Conservation (phyloP, 768 basidiomycete genomes). For the Pulveroboletus sp. region DNA sequence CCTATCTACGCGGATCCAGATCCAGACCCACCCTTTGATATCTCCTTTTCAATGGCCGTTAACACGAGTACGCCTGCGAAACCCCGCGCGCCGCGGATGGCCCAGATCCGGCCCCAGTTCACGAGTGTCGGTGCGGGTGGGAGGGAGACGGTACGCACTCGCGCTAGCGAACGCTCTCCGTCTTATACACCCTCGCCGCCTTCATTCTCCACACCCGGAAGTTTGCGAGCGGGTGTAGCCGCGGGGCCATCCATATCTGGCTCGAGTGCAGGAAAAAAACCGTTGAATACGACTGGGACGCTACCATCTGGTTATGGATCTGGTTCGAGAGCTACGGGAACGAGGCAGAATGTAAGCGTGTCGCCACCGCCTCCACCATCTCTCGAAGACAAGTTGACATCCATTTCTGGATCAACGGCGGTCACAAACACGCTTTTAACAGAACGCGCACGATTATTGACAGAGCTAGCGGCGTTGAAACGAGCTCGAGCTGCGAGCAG, state of each 20-base stretch:
- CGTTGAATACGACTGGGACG: no score
- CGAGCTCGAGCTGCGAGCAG: constrained; percentile 16
- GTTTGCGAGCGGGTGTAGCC: neutral
- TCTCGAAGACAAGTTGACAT: neutral
- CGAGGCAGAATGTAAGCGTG: neutral
- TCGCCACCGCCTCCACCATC: neutral
- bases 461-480: constrained; percentile 50
- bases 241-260: no score
- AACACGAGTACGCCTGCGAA: constrained; percentile 31
- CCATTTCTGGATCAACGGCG: constrained; percentile 33
- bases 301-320: no score
- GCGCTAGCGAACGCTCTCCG: constrained; percentile 8
- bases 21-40: constrained; percentile 18
- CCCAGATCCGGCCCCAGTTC: neutral
- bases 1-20: no score
- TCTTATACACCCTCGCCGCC: constrained; percentile 20
- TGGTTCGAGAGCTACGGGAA: no score
- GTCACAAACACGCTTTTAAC: constrained; percentile 49
- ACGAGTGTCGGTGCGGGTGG: neutral
- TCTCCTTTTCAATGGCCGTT: constrained; percentile 23
- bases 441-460: constrained; percentile 55
- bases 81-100: constrained; percentile 8
- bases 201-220: constrained; percentile 7
- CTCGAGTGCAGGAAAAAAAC: no score
- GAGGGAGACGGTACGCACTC: neutral